Conservation (phyloP, 2,329 filamentous ascomycete species). For the Rhynchosporium graminicola region DNA sequence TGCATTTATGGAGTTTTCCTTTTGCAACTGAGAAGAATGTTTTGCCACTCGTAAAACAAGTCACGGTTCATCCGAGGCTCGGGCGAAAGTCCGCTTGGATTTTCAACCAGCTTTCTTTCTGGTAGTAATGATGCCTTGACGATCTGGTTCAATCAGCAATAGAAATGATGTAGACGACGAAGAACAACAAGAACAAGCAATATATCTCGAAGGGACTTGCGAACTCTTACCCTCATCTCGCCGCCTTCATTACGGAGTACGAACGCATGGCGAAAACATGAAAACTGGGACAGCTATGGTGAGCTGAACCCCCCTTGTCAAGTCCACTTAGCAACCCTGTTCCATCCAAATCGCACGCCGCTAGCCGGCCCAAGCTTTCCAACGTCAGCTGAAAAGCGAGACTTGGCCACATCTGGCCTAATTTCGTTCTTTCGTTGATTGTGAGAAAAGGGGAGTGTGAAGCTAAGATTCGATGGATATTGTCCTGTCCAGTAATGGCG, state of each 20-base stretch:
- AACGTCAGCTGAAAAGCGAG: slow-evolving; percentile 13
- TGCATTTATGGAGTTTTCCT: no score
- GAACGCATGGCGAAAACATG: not conserved
- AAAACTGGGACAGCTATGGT: slow-evolving; percentile 1
- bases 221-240: no score
- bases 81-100: not conserved
- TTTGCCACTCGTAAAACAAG: no score
- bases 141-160: no score
- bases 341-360: not conserved
- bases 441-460: not conserved
- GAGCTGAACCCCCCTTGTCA: slow-evolving; percentile 11
- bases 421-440: not conserved
- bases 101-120: not conserved
- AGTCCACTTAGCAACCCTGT: slow-evolving; percentile 4
- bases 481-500: not conserved
- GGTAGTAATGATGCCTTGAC: not conserved
- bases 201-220: no score
- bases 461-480: not conserved
- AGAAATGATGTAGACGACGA: no score
- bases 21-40: no score
- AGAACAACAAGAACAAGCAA: no score
- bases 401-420: not conserved
- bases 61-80: not conserved
- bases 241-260: no score
- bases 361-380: slow-evolving; percentile 12